These are phyloP conservation scores for Histomonas meleagridis DNA, from an alignment of 208 protist genomes.

Conservation along the genomic window DNA sequence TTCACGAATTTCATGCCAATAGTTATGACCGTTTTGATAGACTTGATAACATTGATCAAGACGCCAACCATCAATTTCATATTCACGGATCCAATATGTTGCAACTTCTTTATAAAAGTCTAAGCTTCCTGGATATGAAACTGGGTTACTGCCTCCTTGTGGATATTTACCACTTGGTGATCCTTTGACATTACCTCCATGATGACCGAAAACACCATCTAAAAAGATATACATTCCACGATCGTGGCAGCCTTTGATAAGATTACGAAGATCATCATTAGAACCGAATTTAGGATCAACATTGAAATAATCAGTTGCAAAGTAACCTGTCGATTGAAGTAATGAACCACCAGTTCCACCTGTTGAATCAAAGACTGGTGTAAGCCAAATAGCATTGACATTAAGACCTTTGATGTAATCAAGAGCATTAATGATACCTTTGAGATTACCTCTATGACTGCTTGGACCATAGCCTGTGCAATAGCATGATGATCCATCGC, in stretches of 20 bases:
- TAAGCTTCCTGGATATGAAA: background rate
- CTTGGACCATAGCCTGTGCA: background rate
- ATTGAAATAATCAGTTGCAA: background rate
- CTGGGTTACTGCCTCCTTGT: background rate
- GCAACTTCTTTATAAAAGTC: conserved; percentile 2
- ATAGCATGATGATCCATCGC: background rate
- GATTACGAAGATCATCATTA: background rate
- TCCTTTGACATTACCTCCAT: background rate
- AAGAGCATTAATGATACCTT: background rate
- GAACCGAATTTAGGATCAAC: conserved; percentile 18
- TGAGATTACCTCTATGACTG: background rate
- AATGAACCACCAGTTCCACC: background rate
- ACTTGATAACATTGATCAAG: conserved; percentile 7
- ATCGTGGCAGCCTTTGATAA: background rate
- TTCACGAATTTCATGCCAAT: background rate
- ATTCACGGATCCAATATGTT: conserved; percentile 6
- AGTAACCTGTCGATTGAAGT: conserved; percentile 1
- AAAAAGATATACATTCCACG: conserved; percentile 17
- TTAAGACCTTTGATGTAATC: background rate
- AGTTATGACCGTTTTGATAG: conserved; percentile 13
- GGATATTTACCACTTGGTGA: background rate
- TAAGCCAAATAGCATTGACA: conserved; percentile 24
- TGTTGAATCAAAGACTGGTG: conserved; percentile 18
- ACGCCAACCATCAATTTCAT: conserved; percentile 24
- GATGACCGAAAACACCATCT: conserved; percentile 25